Evolutionary conservation across 1,284 basidiomycete genomes (phyloP), one percentile per base, ranked within the genome.

Genomic region (Neonothopanus nambi): DNA sequence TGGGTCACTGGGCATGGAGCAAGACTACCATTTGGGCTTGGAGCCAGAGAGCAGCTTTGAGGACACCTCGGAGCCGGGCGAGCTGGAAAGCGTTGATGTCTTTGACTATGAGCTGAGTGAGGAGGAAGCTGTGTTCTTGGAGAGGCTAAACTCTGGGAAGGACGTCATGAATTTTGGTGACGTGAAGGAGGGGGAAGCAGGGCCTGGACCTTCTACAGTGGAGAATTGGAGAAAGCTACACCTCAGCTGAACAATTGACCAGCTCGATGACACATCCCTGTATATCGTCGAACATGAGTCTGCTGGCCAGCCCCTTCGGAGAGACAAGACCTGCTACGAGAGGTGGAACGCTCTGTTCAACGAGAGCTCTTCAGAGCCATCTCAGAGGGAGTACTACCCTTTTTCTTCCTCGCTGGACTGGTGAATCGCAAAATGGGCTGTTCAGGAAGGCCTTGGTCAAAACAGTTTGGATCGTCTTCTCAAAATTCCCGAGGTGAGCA

Each of bases 391-490:
- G 30, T 58, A 48, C 28, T 15, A 28, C 4, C 57, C 49, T 1
- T 61, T 61, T 24, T 48, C 55, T 2, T 56, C 51, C 2, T 44
- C 58, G 33, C 23, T 59, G 9, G 58, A 61, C 37, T 61, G 60
- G 60, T n/a, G 44, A 18, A 53, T 61, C 12, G 57, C 58, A 17
- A 15, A 48, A 8, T 61, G 60, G 60, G 54, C 55, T 15, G 41
- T 56, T 3, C 50, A 51, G 37, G 55, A 59, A 20, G 26, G 17
- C 49, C 3, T 56, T 47, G 24, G 12, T 38, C 48, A 49, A 5
- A 49, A 44, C 37, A 23, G 20, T 6, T 42, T 23, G 5, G 20
- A 42, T 30, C 35, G 47, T 11, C 35, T 58, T 6, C 38, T 58
- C 21, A 20, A 20, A 9, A 58, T 58, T 45, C 51, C 50, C 15